These are phyloP conservation scores for Zasmidium angulare DNA, from an alignment of 2,329 filamentous ascomycete species.

Conservation along the genomic window DNA sequence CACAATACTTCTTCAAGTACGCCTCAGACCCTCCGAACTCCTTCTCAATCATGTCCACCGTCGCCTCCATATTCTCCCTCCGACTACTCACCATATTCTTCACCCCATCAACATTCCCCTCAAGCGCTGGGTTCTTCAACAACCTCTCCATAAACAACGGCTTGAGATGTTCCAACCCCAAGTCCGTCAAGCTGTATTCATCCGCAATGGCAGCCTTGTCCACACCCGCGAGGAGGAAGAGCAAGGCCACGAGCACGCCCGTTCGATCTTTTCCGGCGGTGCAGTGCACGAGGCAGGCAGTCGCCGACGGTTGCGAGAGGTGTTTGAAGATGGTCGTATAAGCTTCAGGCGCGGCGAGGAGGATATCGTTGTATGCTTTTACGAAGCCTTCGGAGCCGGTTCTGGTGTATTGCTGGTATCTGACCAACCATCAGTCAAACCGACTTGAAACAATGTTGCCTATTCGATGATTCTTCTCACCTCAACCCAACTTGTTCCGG, in stretches of 20 bases:
- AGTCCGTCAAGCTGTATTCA: constrained; percentile 68
- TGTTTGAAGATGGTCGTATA: constrained; percentile 63
- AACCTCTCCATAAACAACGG: constrained; percentile 54
- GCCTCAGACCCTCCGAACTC: constrained; percentile 64
- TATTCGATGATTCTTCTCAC: too few relatives aligned
- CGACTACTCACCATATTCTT: constrained; percentile 46
- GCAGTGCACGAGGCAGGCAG: constrained; percentile 67
- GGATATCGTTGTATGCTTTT: constrained; percentile 62
- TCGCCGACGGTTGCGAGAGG: constrained; percentile 45
- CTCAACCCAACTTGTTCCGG: constrained; percentile 61
- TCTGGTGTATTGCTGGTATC: constrained; percentile 61
- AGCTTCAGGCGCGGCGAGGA: constrained; percentile 53
- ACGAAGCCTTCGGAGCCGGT: constrained; percentile 61
- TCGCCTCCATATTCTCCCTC: constrained; percentile 53
- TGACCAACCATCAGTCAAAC: too few relatives aligned
- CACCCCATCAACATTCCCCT: constrained; percentile 45
- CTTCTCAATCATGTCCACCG: constrained; percentile 55
- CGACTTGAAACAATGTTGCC: too few relatives aligned
- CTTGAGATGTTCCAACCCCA: constrained; percentile 52
- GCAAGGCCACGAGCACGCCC: constrained; percentile 66
- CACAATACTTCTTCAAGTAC: constrained; percentile 61
- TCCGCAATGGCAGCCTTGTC: constrained; percentile 58
- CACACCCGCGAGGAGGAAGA: constrained; percentile 65
- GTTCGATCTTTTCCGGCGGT: constrained; percentile 78
- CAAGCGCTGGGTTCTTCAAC: constrained; percentile 52